Conservation (phyloP, 2,329 filamentous ascomycete species). For the Amesomyces nigricolor region DNA sequence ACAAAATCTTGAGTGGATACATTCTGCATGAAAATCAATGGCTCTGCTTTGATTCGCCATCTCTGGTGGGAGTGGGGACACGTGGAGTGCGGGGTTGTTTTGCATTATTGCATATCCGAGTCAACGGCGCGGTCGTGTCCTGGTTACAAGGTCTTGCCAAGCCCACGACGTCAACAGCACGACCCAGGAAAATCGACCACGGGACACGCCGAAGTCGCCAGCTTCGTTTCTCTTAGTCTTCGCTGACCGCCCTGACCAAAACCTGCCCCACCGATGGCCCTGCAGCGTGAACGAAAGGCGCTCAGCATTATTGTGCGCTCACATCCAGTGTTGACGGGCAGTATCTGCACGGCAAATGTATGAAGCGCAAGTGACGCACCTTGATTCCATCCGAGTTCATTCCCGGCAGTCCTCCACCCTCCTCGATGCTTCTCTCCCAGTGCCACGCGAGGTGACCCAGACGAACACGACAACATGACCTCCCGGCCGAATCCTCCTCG, state of each 20-base stretch:
- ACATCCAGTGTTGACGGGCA: not conserved
- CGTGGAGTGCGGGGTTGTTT: too few species aligned
- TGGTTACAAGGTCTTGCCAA: not conserved
- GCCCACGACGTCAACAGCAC: not conserved
- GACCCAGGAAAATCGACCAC: not conserved
- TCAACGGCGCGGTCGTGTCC: too few species aligned
- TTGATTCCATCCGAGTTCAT: too few species aligned
- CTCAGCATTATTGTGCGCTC: slow-evolving; percentile 5
- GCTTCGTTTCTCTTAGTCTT: not conserved
- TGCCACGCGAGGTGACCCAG: not conserved
- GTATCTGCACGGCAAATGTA: too few species aligned
- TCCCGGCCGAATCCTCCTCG: slow-evolving; percentile 14
- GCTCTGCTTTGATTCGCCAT: too few species aligned
- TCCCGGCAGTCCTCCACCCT: not conserved
- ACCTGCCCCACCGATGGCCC: slow-evolving; percentile 5
- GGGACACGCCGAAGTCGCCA: not conserved
- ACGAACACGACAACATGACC: slow-evolving; percentile 15
- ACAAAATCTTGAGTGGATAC: too few species aligned
- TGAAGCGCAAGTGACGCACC: too few species aligned
- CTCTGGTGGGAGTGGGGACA: too few species aligned
- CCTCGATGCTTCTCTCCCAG: slow-evolving; percentile 3
- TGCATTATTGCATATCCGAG: too few species aligned
- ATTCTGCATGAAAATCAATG: too few species aligned
- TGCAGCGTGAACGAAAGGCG: not conserved
- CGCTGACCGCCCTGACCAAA: not conserved